phyloP scores from a whole-genome alignment of 257 asterid species.

The Ballota nigra region DNA sequence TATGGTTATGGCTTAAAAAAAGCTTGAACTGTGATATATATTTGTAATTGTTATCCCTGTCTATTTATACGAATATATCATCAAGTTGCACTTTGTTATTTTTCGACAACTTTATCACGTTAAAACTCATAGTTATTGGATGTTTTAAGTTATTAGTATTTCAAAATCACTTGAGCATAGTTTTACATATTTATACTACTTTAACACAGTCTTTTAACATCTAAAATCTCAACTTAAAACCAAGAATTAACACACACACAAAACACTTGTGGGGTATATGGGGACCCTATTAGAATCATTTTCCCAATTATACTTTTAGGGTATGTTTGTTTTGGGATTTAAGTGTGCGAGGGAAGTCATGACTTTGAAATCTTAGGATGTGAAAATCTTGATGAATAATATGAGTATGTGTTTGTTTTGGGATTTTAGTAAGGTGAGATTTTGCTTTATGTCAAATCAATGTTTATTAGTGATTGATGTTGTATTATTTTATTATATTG shows the following conservation, averaged over 20 bases:
- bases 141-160: background rate
- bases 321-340: no score
- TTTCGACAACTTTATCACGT: background rate
- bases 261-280: constrained; percentile 13
- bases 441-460: no score
- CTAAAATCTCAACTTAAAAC: background rate
- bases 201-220: background rate
- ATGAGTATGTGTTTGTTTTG: no score
- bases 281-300: constrained; percentile 13
- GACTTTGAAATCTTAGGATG: no score
- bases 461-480: no score
- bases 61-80: background rate
- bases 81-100: constrained; percentile 9
- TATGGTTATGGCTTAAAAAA: background rate
- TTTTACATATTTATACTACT: background rate
- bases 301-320: constrained; percentile 13
- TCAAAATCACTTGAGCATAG: constrained; percentile 1
- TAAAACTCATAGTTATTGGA: background rate
- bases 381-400: no score
- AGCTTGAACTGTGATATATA: background rate
- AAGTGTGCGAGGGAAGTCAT: no score
- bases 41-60: background rate
- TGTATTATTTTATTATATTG: no score
- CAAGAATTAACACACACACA: background rate
- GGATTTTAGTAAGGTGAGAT: no score